phyloP scores from a whole-genome alignment of 2,329 filamentous ascomycete genomes.

The Aureobasidium lini region DNA sequence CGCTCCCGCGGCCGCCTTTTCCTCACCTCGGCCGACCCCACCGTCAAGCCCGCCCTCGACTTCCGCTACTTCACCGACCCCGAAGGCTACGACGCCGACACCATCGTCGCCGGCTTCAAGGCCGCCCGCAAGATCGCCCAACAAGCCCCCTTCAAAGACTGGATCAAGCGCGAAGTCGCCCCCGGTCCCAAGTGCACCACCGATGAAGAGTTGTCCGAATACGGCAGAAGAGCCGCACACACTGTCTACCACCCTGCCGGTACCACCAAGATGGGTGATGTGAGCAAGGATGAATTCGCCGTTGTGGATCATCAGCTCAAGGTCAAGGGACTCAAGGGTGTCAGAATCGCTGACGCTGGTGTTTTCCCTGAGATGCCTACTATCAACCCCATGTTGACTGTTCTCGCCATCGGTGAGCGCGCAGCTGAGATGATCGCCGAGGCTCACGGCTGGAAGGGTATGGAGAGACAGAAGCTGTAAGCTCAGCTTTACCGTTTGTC shows the following conservation, averaged over 20 bases:
- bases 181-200: slow-evolving; percentile 66
- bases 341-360: slow-evolving; percentile 79
- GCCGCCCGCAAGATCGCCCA: slow-evolving; percentile 63
- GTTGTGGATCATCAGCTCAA: slow-evolving; percentile 73
- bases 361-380: slow-evolving; percentile 82
- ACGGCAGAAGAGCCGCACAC: slow-evolving; percentile 72
- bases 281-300: slow-evolving; percentile 58
- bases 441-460: slow-evolving; percentile 59
- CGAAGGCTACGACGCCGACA: slow-evolving; percentile 76
- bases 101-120: slow-evolving; percentile 71
- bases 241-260: slow-evolving; percentile 87
- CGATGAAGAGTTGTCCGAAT: slow-evolving; percentile 74
- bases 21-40: slow-evolving; percentile 67
- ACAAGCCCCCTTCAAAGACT: slow-evolving; percentile 66
- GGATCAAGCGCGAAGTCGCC: slow-evolving; percentile 76
- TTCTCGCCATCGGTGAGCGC: slow-evolving; percentile 74
- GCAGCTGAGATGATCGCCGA: slow-evolving; percentile 76
- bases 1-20: slow-evolving; percentile 71
- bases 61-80: slow-evolving; percentile 86
- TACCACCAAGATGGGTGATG: slow-evolving; percentile 83
- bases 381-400: slow-evolving; percentile 88
- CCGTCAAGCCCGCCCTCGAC: slow-evolving; percentile 73
- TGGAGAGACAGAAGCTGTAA: slow-evolving; percentile 48
- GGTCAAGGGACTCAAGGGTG: slow-evolving; percentile 62
- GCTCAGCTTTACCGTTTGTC: no score